Base-by-base conservation (phyloP, 78 protist genomes). In the Guillardia theta region DNA sequence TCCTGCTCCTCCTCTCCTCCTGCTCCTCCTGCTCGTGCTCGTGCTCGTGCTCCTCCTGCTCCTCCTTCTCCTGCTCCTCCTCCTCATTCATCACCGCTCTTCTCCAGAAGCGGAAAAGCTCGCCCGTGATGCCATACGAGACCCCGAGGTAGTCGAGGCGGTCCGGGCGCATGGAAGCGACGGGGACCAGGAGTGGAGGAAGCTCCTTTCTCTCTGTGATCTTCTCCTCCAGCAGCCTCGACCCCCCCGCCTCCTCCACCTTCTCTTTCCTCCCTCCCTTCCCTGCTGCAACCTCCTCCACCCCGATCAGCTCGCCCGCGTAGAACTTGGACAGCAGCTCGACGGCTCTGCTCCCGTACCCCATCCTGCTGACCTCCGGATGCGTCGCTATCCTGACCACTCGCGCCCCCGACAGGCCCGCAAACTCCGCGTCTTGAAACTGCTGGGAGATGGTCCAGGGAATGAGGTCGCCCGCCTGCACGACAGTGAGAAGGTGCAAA, bases 391-490 rank as follows among this genome's bases (percentile, higher is more conserved):
- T 97, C 48, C 99, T 96, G 18, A 99, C 99, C 10, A 99, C 95
- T 19, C 99, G 96, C 12, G 97, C 98, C 37, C 99, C 99, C 0
- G 98, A 95, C 27, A 99, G 97, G 0, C 95, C 0, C 54, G 98
- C 99, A 93, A 99, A 99, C 46, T 97, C 98, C 39, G 45, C 64
- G 44, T 92, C 94, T 46, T 45, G 50, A 24, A 70, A 70, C 95
- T 98, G 99, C 95, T 97, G 99, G 15, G 98, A 33, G 8, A 99
- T 5, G 2, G 99, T 98, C 99, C 99, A 99, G 19, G 99, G 99
- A 44, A 99, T 99, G 19, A 99, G 54, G 90, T 99, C 99, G 22
- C 99, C 99, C 19, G 97, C 43, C 4, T 88, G 96, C 27, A 97
- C 93, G 58, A 19, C 58, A 50, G 58, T 50, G 58, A 50, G 58